Conservation (phyloP, 345 rosid species). For the Carallia pectinifolia region DNA sequence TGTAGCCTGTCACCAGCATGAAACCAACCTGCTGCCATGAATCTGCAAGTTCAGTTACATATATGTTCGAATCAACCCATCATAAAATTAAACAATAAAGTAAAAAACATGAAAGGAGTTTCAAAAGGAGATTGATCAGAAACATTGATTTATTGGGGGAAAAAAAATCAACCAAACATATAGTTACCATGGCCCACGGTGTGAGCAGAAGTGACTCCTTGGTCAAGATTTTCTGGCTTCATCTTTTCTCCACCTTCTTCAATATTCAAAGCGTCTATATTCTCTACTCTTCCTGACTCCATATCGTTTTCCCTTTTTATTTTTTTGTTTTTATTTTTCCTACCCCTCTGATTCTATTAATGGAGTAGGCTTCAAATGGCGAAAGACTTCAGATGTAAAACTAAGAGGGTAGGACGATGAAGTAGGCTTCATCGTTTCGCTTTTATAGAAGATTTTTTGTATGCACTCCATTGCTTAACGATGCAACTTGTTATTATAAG, state of each 20-base stretch:
- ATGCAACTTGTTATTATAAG: too few relatives aligned
- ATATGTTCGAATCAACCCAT: background rate
- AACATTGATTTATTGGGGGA: background rate
- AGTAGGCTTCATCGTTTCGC: too few relatives aligned
- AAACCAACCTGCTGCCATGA: slow-evolving; percentile 39
- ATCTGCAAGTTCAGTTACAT: slow-evolving; percentile 19
- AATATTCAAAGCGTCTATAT: slow-evolving; percentile 1
- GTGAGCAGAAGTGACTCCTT: slow-evolving; percentile 21
- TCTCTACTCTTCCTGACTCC: background rate
- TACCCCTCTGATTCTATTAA: too few relatives aligned
- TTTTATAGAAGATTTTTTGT: too few relatives aligned
- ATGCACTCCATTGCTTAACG: too few relatives aligned
- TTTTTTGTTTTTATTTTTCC: too few relatives aligned
- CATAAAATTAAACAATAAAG: background rate
- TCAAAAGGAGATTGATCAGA: background rate
- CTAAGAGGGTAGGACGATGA: too few relatives aligned
- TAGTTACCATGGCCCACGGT: slow-evolving; percentile 17
- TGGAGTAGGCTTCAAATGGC: too few relatives aligned
- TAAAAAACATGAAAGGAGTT: background rate
- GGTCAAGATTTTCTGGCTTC: background rate
- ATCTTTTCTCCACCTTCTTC: slow-evolving; percentile 14
- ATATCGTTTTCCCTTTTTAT: background rate
- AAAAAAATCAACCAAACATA: too few relatives aligned
- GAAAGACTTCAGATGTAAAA: too few relatives aligned
- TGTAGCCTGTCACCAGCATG: slow-evolving; percentile 30